Evolutionary conservation across 164 flowering plant species (phyloP), one percentile per base, ranked within the genome.

Genomic region (grape (Vitis vinifera)): DNA sequence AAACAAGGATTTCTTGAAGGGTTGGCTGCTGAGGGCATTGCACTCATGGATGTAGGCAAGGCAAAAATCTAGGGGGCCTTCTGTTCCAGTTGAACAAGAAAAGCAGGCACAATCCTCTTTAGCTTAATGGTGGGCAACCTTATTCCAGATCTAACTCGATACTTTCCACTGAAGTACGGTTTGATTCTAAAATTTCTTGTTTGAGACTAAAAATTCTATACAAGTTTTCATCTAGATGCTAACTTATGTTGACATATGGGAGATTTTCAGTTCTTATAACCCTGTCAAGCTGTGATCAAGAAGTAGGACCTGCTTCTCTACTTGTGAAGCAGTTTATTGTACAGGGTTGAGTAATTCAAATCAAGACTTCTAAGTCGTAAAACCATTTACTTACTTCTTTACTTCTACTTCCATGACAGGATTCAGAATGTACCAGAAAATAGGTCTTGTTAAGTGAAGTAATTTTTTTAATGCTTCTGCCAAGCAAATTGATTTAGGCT

Each of bases 51-150:
- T 74, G 71, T 75, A 48, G 91, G 89, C 9, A 75, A 65, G 55
- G 84, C 77, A 29, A 95, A 96, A 0, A 69, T 81, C 9, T 95
- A 98, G 99, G 83, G 83, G 94, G 76, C 97, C 99, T 5, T 88
- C 91, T 68, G 83, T 87, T 52, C 90, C 93, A 0, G 72, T 37
- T 9, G 27, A 23, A 3, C 19, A 67, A 0, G 64, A 23, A 49
- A 8, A n/a, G 7, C 49, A n/a, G 19, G 60, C 74, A 63, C 77
- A 60, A 23, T 23, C 27, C 27, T 1, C 27, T 23, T 23, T 2
- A 23, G 27, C 27, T 23, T 3, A 37, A 37, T 37, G 44, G 44
- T 37, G 44, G 44, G 44, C 7, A 37, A 37, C 44, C 7, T 37
- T 37, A 37, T 37, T 37, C 59, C 67, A 65, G 50, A 9, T 31